phyloP scores from a whole-genome alignment of 768 basidiomycete species.

The Neoboletus brunneissimus region DNA sequence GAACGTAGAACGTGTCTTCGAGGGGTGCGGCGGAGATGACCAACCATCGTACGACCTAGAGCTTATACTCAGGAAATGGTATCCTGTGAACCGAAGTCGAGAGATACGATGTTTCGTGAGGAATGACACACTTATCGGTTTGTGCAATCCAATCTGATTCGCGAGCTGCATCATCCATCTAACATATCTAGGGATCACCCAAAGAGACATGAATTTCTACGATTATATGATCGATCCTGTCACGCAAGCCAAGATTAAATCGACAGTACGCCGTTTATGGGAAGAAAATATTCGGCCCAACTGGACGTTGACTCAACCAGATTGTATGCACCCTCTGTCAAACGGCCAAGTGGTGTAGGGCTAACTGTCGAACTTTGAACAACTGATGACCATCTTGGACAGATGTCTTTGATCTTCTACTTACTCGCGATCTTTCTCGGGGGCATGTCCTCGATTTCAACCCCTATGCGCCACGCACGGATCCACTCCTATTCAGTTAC shows the following conservation, averaged over 20 bases:
- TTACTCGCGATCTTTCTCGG: conserved; percentile 74
- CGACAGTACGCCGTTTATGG: conserved; percentile 63
- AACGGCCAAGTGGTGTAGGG: neutral
- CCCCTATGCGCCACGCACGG: conserved; percentile 83
- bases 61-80: conserved; percentile 89
- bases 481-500: conserved; percentile 82
- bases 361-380: neutral
- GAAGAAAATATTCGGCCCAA: conserved; percentile 55
- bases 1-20: conserved; percentile 57
- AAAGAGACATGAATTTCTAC: conserved; percentile 88
- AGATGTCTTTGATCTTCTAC: conserved; percentile 82
- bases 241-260: conserved; percentile 51
- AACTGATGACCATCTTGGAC: neutral
- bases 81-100: conserved; percentile 75
- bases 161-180: neutral
- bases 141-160: neutral
- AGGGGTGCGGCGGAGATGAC: conserved; percentile 45
- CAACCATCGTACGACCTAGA: conserved; percentile 59
- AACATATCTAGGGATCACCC: conserved; percentile 62
- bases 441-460: conserved; percentile 91
- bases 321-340: conserved; percentile 54
- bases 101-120: conserved; percentile 93
- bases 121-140: conserved; percentile 68
- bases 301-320: conserved; percentile 50
- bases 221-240: conserved; percentile 70